Percentiles rank a stretch among this genome's conserved stretches.
Evolutionary conservation across 345 rosid species (phyloP).

Genomic region (Lepidium sativum): DNA sequence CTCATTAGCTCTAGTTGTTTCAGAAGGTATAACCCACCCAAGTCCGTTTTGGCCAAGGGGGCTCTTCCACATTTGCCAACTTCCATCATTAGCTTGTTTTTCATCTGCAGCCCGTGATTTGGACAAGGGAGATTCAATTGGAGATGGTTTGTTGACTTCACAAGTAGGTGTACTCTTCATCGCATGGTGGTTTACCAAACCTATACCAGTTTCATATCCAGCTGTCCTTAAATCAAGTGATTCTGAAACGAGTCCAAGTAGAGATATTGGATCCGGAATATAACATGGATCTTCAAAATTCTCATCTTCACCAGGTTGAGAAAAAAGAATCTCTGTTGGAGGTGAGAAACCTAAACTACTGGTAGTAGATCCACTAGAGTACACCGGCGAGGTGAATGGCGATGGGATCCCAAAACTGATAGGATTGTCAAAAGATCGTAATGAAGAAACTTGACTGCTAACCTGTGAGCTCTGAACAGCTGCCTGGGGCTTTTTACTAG

Average conservation of each 20-base stretch:
- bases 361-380: slow-evolving; percentile 34
- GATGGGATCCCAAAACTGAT: slow-evolving; percentile 69
- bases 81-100: slow-evolving; percentile 44
- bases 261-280: slow-evolving; percentile 61
- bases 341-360: slow-evolving; percentile 66
- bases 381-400: slow-evolving; percentile 40
- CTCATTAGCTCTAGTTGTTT: slow-evolving; percentile 32
- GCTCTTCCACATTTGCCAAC: slow-evolving; percentile 91
- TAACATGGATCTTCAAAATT: slow-evolving; percentile 79
- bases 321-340: slow-evolving; percentile 40
- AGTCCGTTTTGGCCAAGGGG: slow-evolving; percentile 65
- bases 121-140: slow-evolving; percentile 75
- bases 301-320: slow-evolving; percentile 48
- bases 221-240: slow-evolving; percentile 62
- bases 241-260: slow-evolving; percentile 91
- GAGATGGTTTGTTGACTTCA: slow-evolving; percentile 64
- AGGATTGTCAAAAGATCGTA: slow-evolving; percentile 61
- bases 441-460: slow-evolving; percentile 35
- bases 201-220: slow-evolving; percentile 40
- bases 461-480: slow-evolving; percentile 44
- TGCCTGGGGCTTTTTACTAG: slow-evolving; percentile 39
- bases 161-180: slow-evolving; percentile 35
- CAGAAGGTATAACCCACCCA: slow-evolving; percentile 34
- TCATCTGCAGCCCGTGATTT: slow-evolving; percentile 52
- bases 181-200: slow-evolving; percentile 35